Evolutionary conservation across 2,329 filamentous ascomycete species (phyloP), one percentile per base, ranked within the genome.

Genomic region (Coniochaeta sp.): DNA sequence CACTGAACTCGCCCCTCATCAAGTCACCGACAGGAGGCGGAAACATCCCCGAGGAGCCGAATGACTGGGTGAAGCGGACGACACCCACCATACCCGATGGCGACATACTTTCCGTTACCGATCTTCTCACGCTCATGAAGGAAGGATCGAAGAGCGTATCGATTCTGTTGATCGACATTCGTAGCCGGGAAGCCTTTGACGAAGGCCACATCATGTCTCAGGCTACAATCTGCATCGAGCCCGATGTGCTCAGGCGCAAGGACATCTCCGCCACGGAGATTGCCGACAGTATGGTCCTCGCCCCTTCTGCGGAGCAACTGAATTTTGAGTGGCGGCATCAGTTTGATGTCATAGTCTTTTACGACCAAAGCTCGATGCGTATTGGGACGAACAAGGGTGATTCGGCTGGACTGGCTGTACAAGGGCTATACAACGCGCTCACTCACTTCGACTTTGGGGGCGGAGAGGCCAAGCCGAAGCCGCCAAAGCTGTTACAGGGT

Each of bases 331-430:
- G 82, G 52, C 79, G 86, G 13, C 79, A 91, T 56, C 77, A 86
- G 52, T 96, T 87, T 60, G 91, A 97, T 58, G 70, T 96, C 38
- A 80, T 99, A 10, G 88, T 99, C 0, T 94, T 95, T 61, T 95
- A 97, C 65, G 91, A 99, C 65, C 80, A 92, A 57, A 55, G 77
- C 65, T 75, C 88, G 62, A 53, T 78, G 67, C 58, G 73, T 56
- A 60, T 95, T 78, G 60, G 69, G 79, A 52, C 49, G 14, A 57
- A 52, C 14, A 55, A 53, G 16, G 57, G 56, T 48, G 55, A 57
- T 7, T 30, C 53, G 1, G 50, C 55, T 16, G 77, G 67, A 66
- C 71, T 61, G 62, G 80, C 83, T n/a, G 68, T 96, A 18, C 76
- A 84, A 57, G 84, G 84, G 14, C 73, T 99, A 12, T 83, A 87